These are phyloP conservation scores for Laetiporus sulphureus DNA, from an alignment of 1,284 basidiomycete species.

Conservation along the genomic window DNA sequence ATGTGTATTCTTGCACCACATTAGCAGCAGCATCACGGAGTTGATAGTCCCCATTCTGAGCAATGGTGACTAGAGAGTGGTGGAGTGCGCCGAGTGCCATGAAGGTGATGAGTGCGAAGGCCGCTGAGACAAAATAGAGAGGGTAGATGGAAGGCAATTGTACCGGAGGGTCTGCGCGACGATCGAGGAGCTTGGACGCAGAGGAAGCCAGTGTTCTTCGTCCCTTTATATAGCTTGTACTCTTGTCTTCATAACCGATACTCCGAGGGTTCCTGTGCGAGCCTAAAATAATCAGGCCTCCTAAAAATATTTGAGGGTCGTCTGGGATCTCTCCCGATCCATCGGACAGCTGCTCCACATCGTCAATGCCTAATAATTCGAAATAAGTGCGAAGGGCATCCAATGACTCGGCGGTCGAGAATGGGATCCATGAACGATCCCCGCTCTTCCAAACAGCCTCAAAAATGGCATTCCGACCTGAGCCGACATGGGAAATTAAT, in stretches of 20 bases:
- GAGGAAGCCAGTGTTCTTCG: not conserved
- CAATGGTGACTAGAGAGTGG: not conserved
- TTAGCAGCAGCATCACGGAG: not conserved
- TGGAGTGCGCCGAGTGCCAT: not conserved
- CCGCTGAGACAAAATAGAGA: not conserved
- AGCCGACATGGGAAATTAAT: conserved; percentile 22
- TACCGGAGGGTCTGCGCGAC: not conserved
- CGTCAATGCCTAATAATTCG: not conserved
- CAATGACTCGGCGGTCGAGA: conserved; percentile 1
- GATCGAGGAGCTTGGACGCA: not conserved
- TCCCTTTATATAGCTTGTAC: not conserved
- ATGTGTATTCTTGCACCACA: not conserved
- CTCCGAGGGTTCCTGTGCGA: not conserved
- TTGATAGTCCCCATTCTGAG: not conserved
- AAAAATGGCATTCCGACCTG: conserved; percentile 19
- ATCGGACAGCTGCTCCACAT: not conserved
- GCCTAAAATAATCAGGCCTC: not conserved
- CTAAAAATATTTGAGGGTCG: not conserved
- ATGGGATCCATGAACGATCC: conserved; percentile 27
- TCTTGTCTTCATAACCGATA: not conserved
- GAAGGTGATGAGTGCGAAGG: not conserved
- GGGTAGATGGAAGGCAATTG: not conserved
- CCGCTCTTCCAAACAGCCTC: conserved; percentile 27
- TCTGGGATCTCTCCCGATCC: not conserved
- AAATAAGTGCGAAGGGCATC: not conserved